These are phyloP conservation scores for Fusarium gaditjirri DNA, from an alignment of 2,329 filamentous ascomycete genomes.

Conservation along the genomic window DNA sequence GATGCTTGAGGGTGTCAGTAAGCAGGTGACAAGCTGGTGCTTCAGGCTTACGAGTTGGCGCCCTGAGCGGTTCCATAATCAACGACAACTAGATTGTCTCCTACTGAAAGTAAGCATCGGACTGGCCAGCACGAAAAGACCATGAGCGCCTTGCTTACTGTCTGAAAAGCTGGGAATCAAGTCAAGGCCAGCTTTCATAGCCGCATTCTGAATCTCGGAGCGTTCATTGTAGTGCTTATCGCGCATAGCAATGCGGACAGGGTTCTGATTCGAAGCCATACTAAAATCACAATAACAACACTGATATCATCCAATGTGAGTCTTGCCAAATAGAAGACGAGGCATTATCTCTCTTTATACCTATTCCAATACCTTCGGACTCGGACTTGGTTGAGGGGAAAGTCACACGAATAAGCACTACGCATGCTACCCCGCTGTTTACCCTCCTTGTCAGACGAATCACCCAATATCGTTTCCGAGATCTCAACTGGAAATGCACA, in stretches of 20 bases:
- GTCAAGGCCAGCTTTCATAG: neutral
- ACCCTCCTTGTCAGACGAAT: neutral
- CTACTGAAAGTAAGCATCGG: neutral
- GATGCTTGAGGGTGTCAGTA: neutral
- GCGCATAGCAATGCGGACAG: slow-evolving; percentile 13
- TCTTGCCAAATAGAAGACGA: fast-evolving
- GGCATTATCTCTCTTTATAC: neutral
- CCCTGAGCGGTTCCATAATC: slow-evolving; percentile 13
- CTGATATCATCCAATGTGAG: fast-evolving
- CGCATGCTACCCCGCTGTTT: neutral
- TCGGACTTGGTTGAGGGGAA: neutral
- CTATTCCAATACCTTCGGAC: too few relatives aligned
- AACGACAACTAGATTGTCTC: neutral
- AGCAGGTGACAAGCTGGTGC: fast-evolving
- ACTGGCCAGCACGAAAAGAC: fast-evolving
- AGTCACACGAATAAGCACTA: neutral
- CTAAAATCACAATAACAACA: fast-evolving
- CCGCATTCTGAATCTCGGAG: slow-evolving; percentile 7
- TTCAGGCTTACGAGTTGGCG: neutral
- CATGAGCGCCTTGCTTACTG: fast-evolving
- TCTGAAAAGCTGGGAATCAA: neutral
- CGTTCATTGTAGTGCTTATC: slow-evolving; percentile 14
- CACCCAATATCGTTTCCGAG: neutral
- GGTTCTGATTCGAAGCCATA: neutral
- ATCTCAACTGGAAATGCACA: neutral